Evolutionary conservation across 495 filamentous ascomycete species (phyloP), one percentile per base, ranked within the genome.

Genomic region (Copromyces sp.): DNA sequence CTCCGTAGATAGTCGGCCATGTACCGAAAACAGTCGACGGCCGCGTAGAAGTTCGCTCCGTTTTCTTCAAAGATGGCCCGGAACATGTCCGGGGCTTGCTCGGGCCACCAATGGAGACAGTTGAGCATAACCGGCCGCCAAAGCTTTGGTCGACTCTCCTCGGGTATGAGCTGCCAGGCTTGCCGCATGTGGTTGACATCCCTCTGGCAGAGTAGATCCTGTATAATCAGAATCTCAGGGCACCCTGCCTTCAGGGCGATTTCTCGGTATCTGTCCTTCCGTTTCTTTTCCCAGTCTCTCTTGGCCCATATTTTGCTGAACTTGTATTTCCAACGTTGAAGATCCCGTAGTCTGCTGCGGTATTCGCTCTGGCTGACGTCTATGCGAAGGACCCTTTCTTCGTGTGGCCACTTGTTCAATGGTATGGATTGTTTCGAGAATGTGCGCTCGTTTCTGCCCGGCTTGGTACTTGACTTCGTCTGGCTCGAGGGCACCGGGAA

Each of bases 71-170:
- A 77, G 9, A 84, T 87, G 17, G 84, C 86, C 45, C 83, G 73
- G 7, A 92, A 75, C 69, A 91, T 84, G 14, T 81, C 77, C 38
- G 86, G 77, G 3, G 86, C 77, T 39, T 77, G 73, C 24, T 80
- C 74, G 1, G 85, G 86, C 38, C 79, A 78, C 68, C 84, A 81
- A n/a, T 82, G 75, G 37, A 92, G 74, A 37, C 87, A 77, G 76
- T 83, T 84, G 20, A 88, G 78, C 70, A 90, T 87, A 35, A 89
- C 71, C 3, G 81, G 74, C 40, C 82, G 81, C 90, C 90, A 92
- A 42, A 77, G 32, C 29, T 53, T 53, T 68, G 24, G 17, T 70
- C 69, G 37, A 44, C 6, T 16, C 39, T 44, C 40, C 11, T 32
- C 16, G 6, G 53, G 53, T 35, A 61, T 35, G 53, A 61, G 53